A percentile compares a stretch with the other conserved stretches of the same genome.
phyloP scores from a whole-genome alignment of 73 alveolate species.

The Tetrahymena borealis region DNA sequence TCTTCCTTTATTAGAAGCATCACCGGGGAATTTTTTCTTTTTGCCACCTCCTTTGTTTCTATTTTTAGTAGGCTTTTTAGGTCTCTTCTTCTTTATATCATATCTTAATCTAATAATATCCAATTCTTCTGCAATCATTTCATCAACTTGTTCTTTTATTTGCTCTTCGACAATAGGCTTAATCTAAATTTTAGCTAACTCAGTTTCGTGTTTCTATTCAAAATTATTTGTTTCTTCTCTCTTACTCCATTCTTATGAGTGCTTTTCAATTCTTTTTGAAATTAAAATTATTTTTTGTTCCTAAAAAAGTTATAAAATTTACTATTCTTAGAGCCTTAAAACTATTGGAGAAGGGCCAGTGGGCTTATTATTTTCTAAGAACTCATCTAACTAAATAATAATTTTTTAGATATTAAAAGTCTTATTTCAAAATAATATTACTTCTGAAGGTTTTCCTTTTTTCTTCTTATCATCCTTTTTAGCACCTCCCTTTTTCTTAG shows the following conservation, averaged over 20 bases:
- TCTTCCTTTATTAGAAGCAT: constrained; percentile 53
- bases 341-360: constrained; percentile 48
- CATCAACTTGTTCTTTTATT: constrained; percentile 64
- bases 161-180: constrained; percentile 67
- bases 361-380: constrained; percentile 21
- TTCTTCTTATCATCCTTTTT: constrained; percentile 64
- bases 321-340: constrained; percentile 36
- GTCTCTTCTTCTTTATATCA: constrained; percentile 30
- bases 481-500: constrained; percentile 61
- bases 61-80: constrained; percentile 53
- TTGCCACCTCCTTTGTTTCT: constrained; percentile 32
- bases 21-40: constrained; percentile 40
- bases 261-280: constrained; percentile 53
- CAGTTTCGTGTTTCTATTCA: constrained; percentile 55
- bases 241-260: constrained; percentile 64
- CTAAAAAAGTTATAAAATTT: background rate
- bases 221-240: constrained; percentile 69
- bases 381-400: constrained; percentile 12
- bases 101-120: constrained; percentile 52
- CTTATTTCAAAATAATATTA: constrained; percentile 22
- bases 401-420: background rate
- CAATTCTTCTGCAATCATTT: constrained; percentile 64
- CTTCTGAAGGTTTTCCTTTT: constrained; percentile 46
- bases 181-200: constrained; percentile 60
- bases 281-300: background rate